These are phyloP conservation scores for Sanghuangporus weigelae DNA, from an alignment of 1,284 basidiomycete species.

Conservation along the genomic window DNA sequence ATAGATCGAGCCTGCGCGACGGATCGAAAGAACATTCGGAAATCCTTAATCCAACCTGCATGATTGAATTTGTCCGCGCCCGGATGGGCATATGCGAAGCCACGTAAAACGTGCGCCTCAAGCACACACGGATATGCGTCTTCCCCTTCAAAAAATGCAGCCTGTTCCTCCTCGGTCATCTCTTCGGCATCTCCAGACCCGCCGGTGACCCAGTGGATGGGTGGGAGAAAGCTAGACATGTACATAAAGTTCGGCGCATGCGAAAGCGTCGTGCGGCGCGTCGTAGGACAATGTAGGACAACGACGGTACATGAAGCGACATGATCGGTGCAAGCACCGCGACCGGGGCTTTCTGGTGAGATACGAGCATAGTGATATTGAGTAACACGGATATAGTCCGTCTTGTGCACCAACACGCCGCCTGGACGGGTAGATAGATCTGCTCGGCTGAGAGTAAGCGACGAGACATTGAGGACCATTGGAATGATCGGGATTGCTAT, in stretches of 20 bases:
- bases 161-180: constrained; percentile 10
- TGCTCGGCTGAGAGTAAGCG: constrained; percentile 9
- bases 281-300: constrained; percentile 14
- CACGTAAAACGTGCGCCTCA: constrained; percentile 15
- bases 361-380: constrained; percentile 17
- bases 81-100: constrained; percentile 11
- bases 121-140: constrained; percentile 10
- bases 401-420: constrained; percentile 4
- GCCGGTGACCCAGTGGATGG: constrained; percentile 16
- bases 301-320: constrained; percentile 17
- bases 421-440: constrained; percentile 2
- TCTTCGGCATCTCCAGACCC: constrained; percentile 9
- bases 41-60: constrained; percentile 16
- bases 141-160: constrained; percentile 6
- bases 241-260: constrained; percentile 17
- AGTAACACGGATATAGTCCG: constrained; percentile 15
- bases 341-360: constrained; percentile 10
- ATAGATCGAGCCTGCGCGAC: constrained; percentile 14
- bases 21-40: constrained; percentile 15
- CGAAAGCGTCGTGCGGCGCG: constrained; percentile 14
- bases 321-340: constrained; percentile 13
- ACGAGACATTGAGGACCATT: constrained; percentile 15
- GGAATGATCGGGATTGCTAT: neutral
- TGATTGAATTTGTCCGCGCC: constrained; percentile 14
- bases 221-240: constrained; percentile 16